Base-by-base conservation (phyloP, 176 grass and related monocot species). In the Zea mays region DNA sequence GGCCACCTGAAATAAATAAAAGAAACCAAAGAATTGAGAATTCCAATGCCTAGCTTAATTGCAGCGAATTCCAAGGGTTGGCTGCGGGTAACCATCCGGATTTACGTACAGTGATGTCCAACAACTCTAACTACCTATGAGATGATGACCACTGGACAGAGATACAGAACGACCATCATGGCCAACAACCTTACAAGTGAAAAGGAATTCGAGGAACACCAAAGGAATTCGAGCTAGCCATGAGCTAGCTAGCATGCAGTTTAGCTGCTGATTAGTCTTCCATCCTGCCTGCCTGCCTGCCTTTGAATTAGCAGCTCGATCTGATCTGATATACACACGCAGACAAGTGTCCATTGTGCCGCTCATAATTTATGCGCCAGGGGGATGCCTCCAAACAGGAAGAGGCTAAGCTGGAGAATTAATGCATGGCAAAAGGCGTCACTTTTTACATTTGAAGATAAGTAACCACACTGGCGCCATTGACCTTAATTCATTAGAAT, bases 331-430 rank as follows among this genome's bases (percentile, higher is more conserved):
- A 39, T n/a, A 11, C 38, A 39, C 49, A 37, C 69, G 20, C 84
- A 65, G 82, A 93, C 91, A 93, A 93, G 87, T 87, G 81, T 71
- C 60, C 77, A 51, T 73, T 48, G 48, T 40, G 43, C 71, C 43
- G 62, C 72, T 82, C 59, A 70, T 85, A 82, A 52, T 83, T 72
- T 84, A 90, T 83, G 83, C 74, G 74, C 59, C 71, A 39, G 74
- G 1, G 82, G 79, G 70, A 82, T 84, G 78, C 71, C 39, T 79
- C 88, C 88, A 91, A 86, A 64, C 83, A 83, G 76, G 85, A 94
- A 90, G 77, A 48, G 69, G 88, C 56, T 73, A 48, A 73, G 88
- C 42, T 69, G 77, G 34, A 65, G 75, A 79, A 89, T 86, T 86
- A 94, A 91, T 84, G 68, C 55, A 39, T 39, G 38, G 38, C 76